phyloP scores from a whole-genome alignment of 2,329 filamentous ascomycete species.

The Trichoderma sp. region DNA sequence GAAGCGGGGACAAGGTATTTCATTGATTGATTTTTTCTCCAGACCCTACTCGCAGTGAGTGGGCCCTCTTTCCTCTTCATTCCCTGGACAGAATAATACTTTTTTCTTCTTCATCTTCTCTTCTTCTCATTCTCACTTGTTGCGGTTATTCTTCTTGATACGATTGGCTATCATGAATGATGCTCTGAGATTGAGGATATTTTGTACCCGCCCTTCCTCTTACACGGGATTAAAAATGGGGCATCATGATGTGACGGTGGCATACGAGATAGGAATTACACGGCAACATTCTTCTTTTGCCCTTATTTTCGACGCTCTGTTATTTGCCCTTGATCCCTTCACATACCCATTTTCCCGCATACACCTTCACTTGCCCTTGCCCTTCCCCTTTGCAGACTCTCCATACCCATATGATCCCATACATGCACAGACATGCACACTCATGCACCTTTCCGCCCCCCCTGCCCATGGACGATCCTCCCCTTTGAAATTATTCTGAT shows the following conservation, averaged over 20 bases:
- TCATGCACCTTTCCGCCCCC: not conserved
- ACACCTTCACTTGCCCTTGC: not conserved
- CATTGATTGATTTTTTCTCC: slow-evolving; percentile 51
- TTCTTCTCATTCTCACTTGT: slow-evolving; percentile 23
- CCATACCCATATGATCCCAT: not conserved
- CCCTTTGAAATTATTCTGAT: slow-evolving; percentile 17
- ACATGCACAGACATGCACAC: not conserved
- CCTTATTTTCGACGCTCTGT: slow-evolving; percentile 14
- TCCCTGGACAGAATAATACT: slow-evolving; percentile 29
- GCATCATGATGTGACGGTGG: slow-evolving; percentile 34
- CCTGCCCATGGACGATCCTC: not conserved
- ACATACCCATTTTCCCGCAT: not conserved
- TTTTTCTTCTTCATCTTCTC: slow-evolving; percentile 9
- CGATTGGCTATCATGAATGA: slow-evolving; percentile 23
- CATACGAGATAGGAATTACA: slow-evolving; percentile 45
- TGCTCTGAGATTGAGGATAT: slow-evolving; percentile 26
- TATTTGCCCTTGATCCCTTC: not conserved
- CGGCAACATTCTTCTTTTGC: slow-evolving; percentile 30
- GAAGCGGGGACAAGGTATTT: slow-evolving; percentile 84
- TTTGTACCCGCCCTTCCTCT: slow-evolving; percentile 28
- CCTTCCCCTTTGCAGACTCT: not conserved
- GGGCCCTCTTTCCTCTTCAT: slow-evolving; percentile 25
- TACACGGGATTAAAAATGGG: slow-evolving; percentile 34
- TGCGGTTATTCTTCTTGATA: slow-evolving; percentile 15
- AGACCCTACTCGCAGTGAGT: slow-evolving; percentile 24